Evolutionary conservation across 2,329 filamentous ascomycete species (phyloP).

Genomic region (Monilinia laxa): DNA sequence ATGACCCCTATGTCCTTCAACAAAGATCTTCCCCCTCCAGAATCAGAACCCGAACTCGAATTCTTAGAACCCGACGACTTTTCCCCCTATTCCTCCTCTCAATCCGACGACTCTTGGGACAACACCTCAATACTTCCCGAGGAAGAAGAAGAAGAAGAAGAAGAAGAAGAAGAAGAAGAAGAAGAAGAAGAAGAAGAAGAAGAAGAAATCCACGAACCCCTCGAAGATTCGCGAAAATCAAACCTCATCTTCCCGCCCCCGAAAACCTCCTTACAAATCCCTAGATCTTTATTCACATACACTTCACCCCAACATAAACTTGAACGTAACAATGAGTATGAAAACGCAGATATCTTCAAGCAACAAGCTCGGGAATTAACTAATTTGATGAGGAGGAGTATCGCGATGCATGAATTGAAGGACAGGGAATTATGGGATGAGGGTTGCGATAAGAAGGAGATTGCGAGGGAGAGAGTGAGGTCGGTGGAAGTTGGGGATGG

Average conservation of each 20-base stretch:
- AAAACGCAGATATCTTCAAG: not conserved
- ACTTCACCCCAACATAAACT: not conserved
- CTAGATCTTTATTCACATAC: slow-evolving; percentile 32
- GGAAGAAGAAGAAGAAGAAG: not conserved
- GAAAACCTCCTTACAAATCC: slow-evolving; percentile 32
- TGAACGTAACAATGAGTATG: not conserved
- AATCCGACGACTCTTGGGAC: not conserved
- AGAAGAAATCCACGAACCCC: not conserved
- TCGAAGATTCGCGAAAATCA: slow-evolving; percentile 26
- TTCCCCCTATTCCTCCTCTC: not conserved
- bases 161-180: no score
- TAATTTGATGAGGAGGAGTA: slow-evolving; percentile 34
- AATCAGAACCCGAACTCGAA: not conserved
- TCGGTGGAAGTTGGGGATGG: slow-evolving; percentile 41
- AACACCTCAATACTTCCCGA: not conserved
- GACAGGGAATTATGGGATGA: slow-evolving; percentile 9
- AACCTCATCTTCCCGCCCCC: slow-evolving; percentile 35
- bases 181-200: no score
- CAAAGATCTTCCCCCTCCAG: not conserved
- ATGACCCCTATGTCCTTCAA: not conserved
- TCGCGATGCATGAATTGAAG: slow-evolving; percentile 30
- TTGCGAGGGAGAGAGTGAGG: slow-evolving; percentile 29
- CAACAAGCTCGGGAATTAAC: slow-evolving; percentile 34
- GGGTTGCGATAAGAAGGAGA: slow-evolving; percentile 28
- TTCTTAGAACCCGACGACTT: not conserved